phyloP scores from a whole-genome alignment of 2,329 filamentous ascomycete genomes.

The Penicillium sp. region DNA sequence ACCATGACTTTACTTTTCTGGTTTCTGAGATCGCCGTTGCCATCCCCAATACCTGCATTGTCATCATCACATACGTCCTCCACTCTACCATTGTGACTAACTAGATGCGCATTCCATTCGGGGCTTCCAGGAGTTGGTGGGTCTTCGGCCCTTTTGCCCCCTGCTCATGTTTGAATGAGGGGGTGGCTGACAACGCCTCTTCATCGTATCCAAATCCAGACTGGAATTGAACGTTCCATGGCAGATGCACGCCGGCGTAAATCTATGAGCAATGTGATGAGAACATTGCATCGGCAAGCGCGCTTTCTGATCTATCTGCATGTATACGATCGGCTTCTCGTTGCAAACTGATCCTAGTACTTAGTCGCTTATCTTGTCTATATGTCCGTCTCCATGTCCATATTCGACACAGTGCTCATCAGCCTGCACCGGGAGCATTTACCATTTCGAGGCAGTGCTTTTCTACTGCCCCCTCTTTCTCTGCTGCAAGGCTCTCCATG shows the following conservation, averaged over 20 bases:
- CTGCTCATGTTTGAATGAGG: neutral
- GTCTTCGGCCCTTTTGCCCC: neutral
- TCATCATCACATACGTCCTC: neutral
- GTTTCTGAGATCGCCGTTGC: neutral
- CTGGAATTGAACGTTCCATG: slow-evolving; percentile 6
- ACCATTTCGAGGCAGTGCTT: neutral
- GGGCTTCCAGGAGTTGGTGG: neutral
- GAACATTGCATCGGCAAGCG: slow-evolving; percentile 4
- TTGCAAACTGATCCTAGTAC: neutral
- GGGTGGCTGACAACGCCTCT: neutral
- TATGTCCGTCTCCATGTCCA: neutral
- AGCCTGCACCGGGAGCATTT: neutral
- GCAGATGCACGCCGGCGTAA: slow-evolving; percentile 5
- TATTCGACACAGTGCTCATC: neutral
- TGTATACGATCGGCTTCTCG: neutral
- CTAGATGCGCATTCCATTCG: neutral
- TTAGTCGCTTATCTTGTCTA: neutral
- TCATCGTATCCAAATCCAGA: neutral
- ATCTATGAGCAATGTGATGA: neutral
- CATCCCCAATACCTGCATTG: neutral
- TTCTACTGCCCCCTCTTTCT: neutral
- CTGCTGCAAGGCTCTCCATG: neutral
- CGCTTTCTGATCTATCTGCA: neutral
- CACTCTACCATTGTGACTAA: neutral
- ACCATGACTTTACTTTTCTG: neutral